phyloP scores from a whole-genome alignment of 129 eudicot species.

The Flaveria sonorensis region DNA sequence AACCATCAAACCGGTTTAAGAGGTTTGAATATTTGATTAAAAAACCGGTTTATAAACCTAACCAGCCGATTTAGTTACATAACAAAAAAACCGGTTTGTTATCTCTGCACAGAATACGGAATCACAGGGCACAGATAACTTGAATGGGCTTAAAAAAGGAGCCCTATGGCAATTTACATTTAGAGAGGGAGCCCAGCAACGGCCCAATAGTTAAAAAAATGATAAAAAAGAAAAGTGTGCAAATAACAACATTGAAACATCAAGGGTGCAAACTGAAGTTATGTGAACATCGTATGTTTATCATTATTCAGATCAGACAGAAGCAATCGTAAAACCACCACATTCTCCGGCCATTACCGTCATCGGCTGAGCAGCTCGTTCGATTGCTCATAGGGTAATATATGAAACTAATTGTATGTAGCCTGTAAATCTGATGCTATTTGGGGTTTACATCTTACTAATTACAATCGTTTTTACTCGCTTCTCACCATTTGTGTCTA shows the following conservation, averaged over 20 bases:
- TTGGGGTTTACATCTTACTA: conserved; percentile 17
- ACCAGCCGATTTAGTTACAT: too few species aligned
- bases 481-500: conserved; percentile 2
- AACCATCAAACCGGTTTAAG: too few species aligned
- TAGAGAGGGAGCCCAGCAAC: too few species aligned
- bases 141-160: too few species aligned
- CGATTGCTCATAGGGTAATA: conserved; percentile 9
- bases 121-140: too few species aligned
- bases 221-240: not conserved
- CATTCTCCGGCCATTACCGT: conserved; percentile 20
- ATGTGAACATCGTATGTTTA: conserved; percentile 2
- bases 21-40: too few species aligned
- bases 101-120: too few species aligned
- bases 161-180: too few species aligned
- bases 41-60: too few species aligned
- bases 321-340: conserved; percentile 29
- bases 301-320: conserved; percentile 17
- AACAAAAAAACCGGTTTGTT: too few species aligned
- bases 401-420: not conserved
- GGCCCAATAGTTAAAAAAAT: too few species aligned
- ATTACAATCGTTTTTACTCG: not conserved
- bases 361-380: conserved; percentile 14
- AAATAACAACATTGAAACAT: not conserved
- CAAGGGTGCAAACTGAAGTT: conserved; percentile 18
- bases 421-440: conserved; percentile 10